Conservation (phyloP, 1,284 basidiomycete species). For the Phellinidium pouzarii region DNA sequence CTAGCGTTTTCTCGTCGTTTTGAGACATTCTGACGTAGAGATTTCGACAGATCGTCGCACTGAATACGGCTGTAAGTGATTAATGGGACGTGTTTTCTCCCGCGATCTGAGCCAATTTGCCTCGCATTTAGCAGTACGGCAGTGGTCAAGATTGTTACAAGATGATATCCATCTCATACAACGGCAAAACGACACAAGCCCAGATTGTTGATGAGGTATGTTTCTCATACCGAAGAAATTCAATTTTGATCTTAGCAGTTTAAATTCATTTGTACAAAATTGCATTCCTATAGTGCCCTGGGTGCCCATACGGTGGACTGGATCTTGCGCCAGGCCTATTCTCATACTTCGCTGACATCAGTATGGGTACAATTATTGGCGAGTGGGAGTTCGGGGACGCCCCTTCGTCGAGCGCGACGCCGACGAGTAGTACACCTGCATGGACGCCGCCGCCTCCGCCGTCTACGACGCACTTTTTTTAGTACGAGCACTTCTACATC, state of each 20-base stretch:
- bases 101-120: conserved; percentile 9
- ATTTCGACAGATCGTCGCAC: conserved; percentile 36
- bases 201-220: conserved; percentile 46
- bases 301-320: conserved; percentile 43
- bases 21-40: not conserved
- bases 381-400: conserved; percentile 32
- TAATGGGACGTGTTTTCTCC: not conserved
- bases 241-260: not conserved
- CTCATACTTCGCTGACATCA: conserved; percentile 26
- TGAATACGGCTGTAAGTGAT: conserved; percentile 32
- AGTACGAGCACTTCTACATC: conserved; percentile 20
- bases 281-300: conserved; percentile 30
- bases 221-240: not conserved
- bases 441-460: conserved; percentile 20
- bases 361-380: conserved; percentile 33
- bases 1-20: not conserved
- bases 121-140: conserved; percentile 30
- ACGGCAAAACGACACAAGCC: conserved; percentile 47
- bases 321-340: conserved; percentile 54
- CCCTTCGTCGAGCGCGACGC: conserved; percentile 18
- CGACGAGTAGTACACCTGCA: not conserved
- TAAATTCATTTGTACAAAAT: not conserved
- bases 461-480: conserved; percentile 18
- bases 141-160: conserved; percentile 44
- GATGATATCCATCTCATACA: conserved; percentile 46